Evolutionary conservation across 2,329 filamentous ascomycete species (phyloP), one percentile per base, ranked within the genome.

Genomic region (Ophiocordyceps sinensis): DNA sequence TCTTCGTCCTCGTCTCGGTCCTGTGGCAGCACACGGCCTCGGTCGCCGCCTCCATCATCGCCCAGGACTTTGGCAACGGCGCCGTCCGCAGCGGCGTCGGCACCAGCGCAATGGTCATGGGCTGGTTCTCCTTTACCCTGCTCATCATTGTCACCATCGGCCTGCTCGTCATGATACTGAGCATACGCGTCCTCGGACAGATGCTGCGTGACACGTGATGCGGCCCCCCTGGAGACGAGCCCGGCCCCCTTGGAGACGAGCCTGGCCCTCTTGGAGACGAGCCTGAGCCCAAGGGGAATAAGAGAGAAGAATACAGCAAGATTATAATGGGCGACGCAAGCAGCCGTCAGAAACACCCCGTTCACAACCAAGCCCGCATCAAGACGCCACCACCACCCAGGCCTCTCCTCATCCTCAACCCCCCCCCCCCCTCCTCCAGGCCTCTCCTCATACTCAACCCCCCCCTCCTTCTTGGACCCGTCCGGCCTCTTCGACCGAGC

Each of bases 71-170:
- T 49, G 88, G 82, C 30, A 95, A 95, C 59, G 88, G 88, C 36
- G 85, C 80, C 49, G 85, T 95, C 43, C 78, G 73, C 59, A 85
- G 81, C 43, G 88, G 88, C 29, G 86, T 95, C 12, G 88, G 88
- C n/a, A 88, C 85, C 38, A 85, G 82, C 32, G 89, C 91, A 43
- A 96, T 98, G 85, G 85, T 95, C 15, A 71, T 98, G 55, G 91
- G 91, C 44, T 98, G 91, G 91, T 96, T 98, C 63, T 85, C 85
- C 35, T 96, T 98, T 56, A 82, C 85, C 19, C 63, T 96, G 41
- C 71, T 98, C 49, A 94, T 98, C 53, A 82, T 96, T 46, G 89
- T 96, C 41, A 96, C 89, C 38, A 91, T 96, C 55, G 91, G 89
- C 42, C 63, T 96, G 61, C 68, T 98, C 47, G 83, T 95, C 55